Conservation (phyloP, 345 rosid genomes). For the Ailanthus altissimus region DNA sequence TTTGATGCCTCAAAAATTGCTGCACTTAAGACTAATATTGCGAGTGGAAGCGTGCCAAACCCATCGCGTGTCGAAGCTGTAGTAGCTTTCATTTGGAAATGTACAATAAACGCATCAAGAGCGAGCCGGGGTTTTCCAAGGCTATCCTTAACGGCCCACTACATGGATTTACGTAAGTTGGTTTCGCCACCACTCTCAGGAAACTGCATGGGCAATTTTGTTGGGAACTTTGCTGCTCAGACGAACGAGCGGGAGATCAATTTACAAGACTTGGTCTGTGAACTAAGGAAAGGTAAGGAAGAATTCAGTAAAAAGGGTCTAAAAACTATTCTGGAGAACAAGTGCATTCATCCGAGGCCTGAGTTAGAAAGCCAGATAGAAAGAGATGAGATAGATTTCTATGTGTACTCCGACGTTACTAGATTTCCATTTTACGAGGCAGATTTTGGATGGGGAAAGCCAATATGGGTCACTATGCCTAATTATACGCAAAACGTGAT, state of each 20-base stretch:
- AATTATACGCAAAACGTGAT: background rate
- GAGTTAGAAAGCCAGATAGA: constrained; percentile 16
- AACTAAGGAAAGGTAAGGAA: constrained; percentile 30
- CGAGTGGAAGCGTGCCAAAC: background rate
- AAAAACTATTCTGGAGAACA: background rate
- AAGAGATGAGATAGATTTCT: constrained; percentile 30
- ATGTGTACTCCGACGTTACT: constrained; percentile 29
- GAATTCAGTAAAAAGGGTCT: constrained; percentile 26
- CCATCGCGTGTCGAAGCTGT: constrained; percentile 30
- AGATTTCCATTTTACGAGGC: constrained; percentile 30
- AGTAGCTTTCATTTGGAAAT: constrained; percentile 24
- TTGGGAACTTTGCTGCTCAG: constrained; percentile 28
- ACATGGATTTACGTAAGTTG: constrained; percentile 14
- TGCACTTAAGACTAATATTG: constrained; percentile 16
- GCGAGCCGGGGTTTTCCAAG: constrained; percentile 4
- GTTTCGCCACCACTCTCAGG: constrained; percentile 19
- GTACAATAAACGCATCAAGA: constrained; percentile 14
- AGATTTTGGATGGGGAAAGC: constrained; percentile 47
- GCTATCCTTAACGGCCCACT: constrained; percentile 4
- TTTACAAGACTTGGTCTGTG: constrained; percentile 25
- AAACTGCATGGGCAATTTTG: constrained; percentile 15
- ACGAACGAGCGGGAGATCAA: constrained; percentile 28
- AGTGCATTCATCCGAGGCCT: background rate
- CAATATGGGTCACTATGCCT: constrained; percentile 38
- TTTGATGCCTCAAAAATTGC: constrained; percentile 21